Evolutionary conservation across 495 filamentous ascomycete genomes (phyloP), one percentile per base, ranked within the genome.

Genomic region (Aspergillus kassunensis): DNA sequence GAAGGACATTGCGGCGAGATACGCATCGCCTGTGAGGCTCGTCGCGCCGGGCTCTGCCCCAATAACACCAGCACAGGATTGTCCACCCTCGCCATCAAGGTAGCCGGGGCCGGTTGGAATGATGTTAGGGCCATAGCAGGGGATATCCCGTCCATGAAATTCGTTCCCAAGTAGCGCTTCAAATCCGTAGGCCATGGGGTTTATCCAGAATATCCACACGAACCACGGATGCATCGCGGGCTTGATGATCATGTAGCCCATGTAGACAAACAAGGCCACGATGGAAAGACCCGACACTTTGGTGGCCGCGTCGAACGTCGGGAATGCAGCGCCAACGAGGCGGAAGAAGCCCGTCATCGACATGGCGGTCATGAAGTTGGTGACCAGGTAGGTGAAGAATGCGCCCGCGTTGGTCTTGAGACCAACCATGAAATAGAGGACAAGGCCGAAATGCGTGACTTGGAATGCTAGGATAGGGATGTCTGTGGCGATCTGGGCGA

Each of bases 221-320:
- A 91, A 84, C 90, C 90, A 95, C 0, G 82, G 78, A 51, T 83
- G 78, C 82, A 93, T 87, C 39, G 81, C 62, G 0, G 70, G 72
- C 7, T 81, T 83, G 2, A 85, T 78, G 41, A 95, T 86, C 45
- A 88, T 74, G 62, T 73, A 73, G 16, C 69, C 77, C 27, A 54
- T 62, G 36, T 73, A 96, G 42, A 93, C 82, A 53, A 92, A 73
- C 18, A 69, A 42, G 12, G 58, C 62, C 8, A 59, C 57, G 37
- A 73, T 68, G 3, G 69, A 46, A 36, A 80, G 65, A 31, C 79
- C 79, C 7, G 79, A 78, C 1, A 82, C 62, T 56, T 81, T 79
- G 31, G 77, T 78, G 0, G 80, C 75, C 21, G 70, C 77, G 54
- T 82, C 75, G 49, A 79, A 76, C 0, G 78, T 79, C 3, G 41